These are phyloP conservation scores for Gynandropsis gynandra DNA, from an alignment of 345 rosid genomes.

Conservation along the genomic window DNA sequence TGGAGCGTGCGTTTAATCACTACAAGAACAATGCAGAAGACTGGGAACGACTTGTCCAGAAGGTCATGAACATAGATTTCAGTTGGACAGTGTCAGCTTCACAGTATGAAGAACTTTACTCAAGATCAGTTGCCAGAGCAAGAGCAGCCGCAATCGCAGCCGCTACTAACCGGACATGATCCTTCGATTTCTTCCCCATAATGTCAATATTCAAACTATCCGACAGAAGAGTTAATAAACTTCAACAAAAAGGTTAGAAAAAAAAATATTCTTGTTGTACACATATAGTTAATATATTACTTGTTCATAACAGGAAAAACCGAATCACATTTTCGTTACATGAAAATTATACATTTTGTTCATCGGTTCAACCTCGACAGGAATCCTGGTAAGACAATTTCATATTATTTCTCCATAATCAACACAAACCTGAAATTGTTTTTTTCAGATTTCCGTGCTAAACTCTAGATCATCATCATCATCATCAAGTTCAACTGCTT, in stretches of 20 bases:
- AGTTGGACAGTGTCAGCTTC: slow-evolving; percentile 83
- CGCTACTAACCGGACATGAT: slow-evolving; percentile 26
- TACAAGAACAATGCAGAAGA: slow-evolving; percentile 39
- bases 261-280: no score
- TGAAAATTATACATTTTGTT: no score
- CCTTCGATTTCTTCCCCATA: slow-evolving; percentile 24
- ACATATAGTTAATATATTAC: no score
- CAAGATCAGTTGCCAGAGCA: slow-evolving; percentile 62
- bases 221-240: slow-evolving; percentile 25
- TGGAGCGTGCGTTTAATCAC: slow-evolving; percentile 66
- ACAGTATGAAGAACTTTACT: slow-evolving; percentile 78
- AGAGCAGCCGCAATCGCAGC: slow-evolving; percentile 36
- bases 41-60: slow-evolving; percentile 63
- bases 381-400: no score
- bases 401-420: no score
- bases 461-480: no score
- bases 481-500: no score
- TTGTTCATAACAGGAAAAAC: no score
- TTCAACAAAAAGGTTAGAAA: not conserved
- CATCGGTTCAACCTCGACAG: no score
- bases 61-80: slow-evolving; percentile 75
- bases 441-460: no score
- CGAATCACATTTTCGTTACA: no score
- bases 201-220: slow-evolving; percentile 33
- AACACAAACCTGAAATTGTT: no score